Evolutionary conservation across 2,329 filamentous ascomycete species (phyloP).

Genomic region (Aureobasidium lini): DNA sequence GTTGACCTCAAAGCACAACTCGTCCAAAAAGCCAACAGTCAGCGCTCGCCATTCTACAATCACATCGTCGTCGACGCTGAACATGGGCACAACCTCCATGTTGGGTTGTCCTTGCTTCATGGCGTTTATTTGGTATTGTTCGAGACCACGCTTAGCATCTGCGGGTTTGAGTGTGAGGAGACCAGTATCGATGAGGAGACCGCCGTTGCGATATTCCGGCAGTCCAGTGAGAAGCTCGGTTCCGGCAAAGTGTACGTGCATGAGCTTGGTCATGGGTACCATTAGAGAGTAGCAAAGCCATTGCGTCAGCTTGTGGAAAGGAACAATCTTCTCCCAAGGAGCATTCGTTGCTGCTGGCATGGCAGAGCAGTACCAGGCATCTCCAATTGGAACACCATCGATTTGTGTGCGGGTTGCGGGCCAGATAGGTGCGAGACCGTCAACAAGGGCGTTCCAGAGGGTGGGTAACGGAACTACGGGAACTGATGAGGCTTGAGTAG

Average conservation of each 20-base stretch:
- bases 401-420: conserved; percentile 77
- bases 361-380: conserved; percentile 84
- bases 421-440: conserved; percentile 82
- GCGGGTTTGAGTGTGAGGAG: conserved; percentile 66
- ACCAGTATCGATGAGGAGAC: conserved; percentile 77
- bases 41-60: conserved; percentile 73
- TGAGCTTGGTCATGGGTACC: conserved; percentile 77
- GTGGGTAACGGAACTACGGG: conserved; percentile 82
- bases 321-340: conserved; percentile 73
- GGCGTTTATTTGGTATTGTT: conserved; percentile 62
- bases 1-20: conserved; percentile 63
- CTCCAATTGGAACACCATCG: conserved; percentile 78
- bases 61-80: conserved; percentile 66
- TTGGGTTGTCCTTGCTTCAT: conserved; percentile 63
- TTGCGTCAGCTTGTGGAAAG: conserved; percentile 90
- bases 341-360: conserved; percentile 69
- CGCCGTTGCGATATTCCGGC: conserved; percentile 88
- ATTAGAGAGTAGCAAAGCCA: conserved; percentile 93
- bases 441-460: conserved; percentile 85
- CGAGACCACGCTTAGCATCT: conserved; percentile 63
- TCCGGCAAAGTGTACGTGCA: conserved; percentile 74
- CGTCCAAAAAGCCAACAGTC: conserved; percentile 67
- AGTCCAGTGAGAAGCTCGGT: conserved; percentile 79
- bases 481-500: conserved; percentile 79
- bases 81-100: conserved; percentile 66